A percentile compares a stretch with the other conserved stretches of the same genome.
These are phyloP conservation scores for Lipomyces mesembrius DNA, from an alignment of 805 yeast genomes.

Conservation along the genomic window DNA sequence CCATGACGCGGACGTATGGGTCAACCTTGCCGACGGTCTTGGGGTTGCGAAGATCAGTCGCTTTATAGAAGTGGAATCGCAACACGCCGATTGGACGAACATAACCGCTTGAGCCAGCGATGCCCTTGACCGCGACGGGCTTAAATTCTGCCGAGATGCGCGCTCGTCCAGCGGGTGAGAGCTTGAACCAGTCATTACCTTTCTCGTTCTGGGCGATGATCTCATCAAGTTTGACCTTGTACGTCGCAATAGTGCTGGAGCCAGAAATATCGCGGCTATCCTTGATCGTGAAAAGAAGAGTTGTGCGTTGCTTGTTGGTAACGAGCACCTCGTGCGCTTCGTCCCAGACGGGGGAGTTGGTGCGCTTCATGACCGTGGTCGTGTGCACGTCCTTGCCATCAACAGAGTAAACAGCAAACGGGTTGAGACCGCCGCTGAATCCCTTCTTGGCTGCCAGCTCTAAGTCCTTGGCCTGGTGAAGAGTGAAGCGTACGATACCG, in stretches of 20 bases:
- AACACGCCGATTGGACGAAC: constrained; percentile 94
- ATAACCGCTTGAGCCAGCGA: constrained; percentile 76
- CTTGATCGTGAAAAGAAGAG: constrained; percentile 67
- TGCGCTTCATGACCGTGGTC: constrained; percentile 63
- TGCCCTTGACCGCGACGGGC: constrained; percentile 72
- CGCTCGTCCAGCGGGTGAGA: constrained; percentile 74
- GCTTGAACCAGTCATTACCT: constrained; percentile 76
- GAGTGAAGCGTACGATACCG: constrained; percentile 78
- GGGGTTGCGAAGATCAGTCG: constrained; percentile 76
- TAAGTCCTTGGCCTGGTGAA: constrained; percentile 63
- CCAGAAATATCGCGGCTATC: constrained; percentile 62
- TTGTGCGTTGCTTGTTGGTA: constrained; percentile 71
- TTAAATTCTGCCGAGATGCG: constrained; percentile 78
- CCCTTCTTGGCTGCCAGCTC: constrained; percentile 46
- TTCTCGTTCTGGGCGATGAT: constrained; percentile 78
- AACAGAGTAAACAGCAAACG: constrained; percentile 73
- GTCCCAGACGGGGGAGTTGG: constrained; percentile 70
- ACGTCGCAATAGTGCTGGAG: constrained; percentile 62
- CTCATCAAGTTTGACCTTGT: constrained; percentile 59
- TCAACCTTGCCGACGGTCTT: constrained; percentile 90
- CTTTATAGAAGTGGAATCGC: constrained; percentile 69
- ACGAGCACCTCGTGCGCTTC: constrained; percentile 68
- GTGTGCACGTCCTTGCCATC: constrained; percentile 63
- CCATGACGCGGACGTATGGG: constrained; percentile 81
- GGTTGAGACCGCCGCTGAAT: constrained; percentile 57